Conservation (phyloP, 2,329 filamentous ascomycete genomes). For the Aspergillus sojae region DNA sequence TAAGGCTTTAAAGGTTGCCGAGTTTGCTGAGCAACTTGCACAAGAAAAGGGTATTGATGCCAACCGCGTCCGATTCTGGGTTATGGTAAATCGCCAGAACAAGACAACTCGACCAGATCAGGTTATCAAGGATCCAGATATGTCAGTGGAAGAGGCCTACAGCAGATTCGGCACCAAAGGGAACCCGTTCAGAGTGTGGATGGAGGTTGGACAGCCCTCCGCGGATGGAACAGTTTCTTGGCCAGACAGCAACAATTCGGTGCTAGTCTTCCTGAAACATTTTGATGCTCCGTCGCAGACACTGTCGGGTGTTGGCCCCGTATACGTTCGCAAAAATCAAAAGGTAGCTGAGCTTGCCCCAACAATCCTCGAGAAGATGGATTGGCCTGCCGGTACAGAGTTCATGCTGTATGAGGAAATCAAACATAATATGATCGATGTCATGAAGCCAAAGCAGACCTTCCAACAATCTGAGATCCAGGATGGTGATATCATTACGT, state of each 20-base stretch:
- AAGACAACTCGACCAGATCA: slow-evolving; percentile 92
- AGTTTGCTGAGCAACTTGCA: slow-evolving; percentile 73
- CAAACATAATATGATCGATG: slow-evolving; percentile 96
- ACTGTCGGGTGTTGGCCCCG: slow-evolving; percentile 74
- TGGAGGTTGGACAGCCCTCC: slow-evolving; percentile 73
- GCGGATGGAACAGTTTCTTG: slow-evolving; percentile 73
- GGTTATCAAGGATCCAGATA: slow-evolving; percentile 74
- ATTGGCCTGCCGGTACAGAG: slow-evolving; percentile 75
- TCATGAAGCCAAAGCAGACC: slow-evolving; percentile 86
- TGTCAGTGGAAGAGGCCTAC: slow-evolving; percentile 76
- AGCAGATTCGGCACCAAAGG: slow-evolving; percentile 70
- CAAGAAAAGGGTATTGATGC: slow-evolving; percentile 69
- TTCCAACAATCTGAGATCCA: slow-evolving; percentile 91
- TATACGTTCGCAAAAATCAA: slow-evolving; percentile 85
- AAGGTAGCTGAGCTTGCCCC: slow-evolving; percentile 84
- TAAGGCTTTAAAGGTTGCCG: slow-evolving; percentile 72
- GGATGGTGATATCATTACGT: slow-evolving; percentile 95
- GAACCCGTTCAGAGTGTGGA: slow-evolving; percentile 76
- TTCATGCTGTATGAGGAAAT: slow-evolving; percentile 91
- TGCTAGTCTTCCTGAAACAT: slow-evolving; percentile 89
- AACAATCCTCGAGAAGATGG: slow-evolving; percentile 78
- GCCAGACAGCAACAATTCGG: slow-evolving; percentile 58
- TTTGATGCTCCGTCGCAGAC: slow-evolving; percentile 80
- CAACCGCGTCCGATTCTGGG: slow-evolving; percentile 79
- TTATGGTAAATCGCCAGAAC: slow-evolving; percentile 98